phyloP scores from a whole-genome alignment of 2,329 filamentous ascomycete genomes.

The Colletotrichum neosansevieriae region DNA sequence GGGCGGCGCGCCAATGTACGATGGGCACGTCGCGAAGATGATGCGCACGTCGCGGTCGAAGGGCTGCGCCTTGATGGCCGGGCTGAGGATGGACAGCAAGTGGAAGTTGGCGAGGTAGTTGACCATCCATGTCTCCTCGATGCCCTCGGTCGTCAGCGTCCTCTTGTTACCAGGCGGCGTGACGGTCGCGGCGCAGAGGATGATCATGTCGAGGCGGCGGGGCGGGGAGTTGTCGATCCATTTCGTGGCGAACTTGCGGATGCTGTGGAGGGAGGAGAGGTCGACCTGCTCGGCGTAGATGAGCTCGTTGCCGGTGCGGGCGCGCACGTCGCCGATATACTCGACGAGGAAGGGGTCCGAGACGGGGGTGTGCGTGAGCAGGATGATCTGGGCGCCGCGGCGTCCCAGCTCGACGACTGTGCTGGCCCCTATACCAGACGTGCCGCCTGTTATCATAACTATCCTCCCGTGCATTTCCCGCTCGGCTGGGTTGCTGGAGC shows the following conservation, averaged over 20 bases:
- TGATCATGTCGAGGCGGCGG: conserved; percentile 87
- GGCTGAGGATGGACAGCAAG: conserved; percentile 88
- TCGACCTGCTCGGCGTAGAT: conserved; percentile 98
- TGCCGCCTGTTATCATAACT: conserved; percentile 93
- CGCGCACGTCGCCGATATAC: conserved; percentile 89
- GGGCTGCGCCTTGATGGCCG: conserved; percentile 90
- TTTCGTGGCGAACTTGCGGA: conserved; percentile 93
- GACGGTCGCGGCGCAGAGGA: conserved; percentile 85
- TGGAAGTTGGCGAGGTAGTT: conserved; percentile 98
- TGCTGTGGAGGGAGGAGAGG: conserved; percentile 86
- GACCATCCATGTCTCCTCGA: conserved; percentile 92
- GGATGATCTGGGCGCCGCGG: conserved; percentile 89
- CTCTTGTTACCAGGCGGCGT: conserved; percentile 74
- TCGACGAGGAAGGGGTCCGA: conserved; percentile 91
- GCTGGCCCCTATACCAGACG: conserved; percentile 88
- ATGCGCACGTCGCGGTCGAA: conserved; percentile 93
- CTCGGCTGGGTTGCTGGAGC: conserved; percentile 79
- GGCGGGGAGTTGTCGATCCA: conserved; percentile 98
- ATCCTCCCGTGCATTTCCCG: conserved; percentile 93
- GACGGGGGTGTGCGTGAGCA: conserved; percentile 85
- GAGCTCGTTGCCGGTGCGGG: conserved; percentile 81
- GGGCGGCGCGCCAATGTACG: conserved; percentile 84
- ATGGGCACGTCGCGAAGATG: conserved; percentile 86
- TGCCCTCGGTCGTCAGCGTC: conserved; percentile 77
- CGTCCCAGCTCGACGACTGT: conserved; percentile 80